These are phyloP conservation scores for Arabidopsis suecica DNA, from an alignment of 345 rosid species.

Conservation along the genomic window DNA sequence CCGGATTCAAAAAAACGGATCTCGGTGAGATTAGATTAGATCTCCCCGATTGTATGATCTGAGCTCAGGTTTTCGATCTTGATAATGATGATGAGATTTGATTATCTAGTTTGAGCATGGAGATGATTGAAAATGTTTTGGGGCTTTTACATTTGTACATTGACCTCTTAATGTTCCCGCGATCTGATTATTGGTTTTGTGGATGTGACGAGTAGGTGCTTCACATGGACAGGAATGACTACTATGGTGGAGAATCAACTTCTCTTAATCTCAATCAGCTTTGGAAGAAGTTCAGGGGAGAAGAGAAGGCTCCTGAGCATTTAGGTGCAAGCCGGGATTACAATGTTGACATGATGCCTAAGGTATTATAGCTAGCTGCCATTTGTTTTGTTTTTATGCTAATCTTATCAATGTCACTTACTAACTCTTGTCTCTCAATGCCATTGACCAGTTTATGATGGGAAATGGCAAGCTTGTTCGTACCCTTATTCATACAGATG, in stretches of 20 bases:
- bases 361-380: conserved; percentile 46
- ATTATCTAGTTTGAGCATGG: not conserved
- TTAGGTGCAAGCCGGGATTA: conserved; percentile 76
- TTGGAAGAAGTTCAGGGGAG: conserved; percentile 82
- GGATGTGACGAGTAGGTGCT: conserved; percentile 54
- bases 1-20: conserved; percentile 21
- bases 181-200: conserved; percentile 5
- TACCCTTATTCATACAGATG: conserved; percentile 84
- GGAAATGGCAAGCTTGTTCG: conserved; percentile 87
- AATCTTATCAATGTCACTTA: not conserved
- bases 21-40: conserved; percentile 28
- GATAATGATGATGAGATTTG: not conserved
- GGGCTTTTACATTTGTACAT: conserved; percentile 3
- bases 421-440: conserved; percentile 15
- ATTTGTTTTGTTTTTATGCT: not conserved
- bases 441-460: conserved; percentile 76
- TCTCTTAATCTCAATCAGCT: conserved; percentile 89
- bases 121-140: not conserved
- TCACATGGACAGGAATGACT: conserved; percentile 89
- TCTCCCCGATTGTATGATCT: conserved; percentile 24
- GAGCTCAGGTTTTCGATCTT: conserved; percentile 17
- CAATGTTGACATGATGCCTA: conserved; percentile 92
- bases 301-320: conserved; percentile 67
- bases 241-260: conserved; percentile 88
- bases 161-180: not conserved